Base-by-base conservation (phyloP, 2,329 filamentous ascomycete genomes). In the Lanzia echinophila region DNA sequence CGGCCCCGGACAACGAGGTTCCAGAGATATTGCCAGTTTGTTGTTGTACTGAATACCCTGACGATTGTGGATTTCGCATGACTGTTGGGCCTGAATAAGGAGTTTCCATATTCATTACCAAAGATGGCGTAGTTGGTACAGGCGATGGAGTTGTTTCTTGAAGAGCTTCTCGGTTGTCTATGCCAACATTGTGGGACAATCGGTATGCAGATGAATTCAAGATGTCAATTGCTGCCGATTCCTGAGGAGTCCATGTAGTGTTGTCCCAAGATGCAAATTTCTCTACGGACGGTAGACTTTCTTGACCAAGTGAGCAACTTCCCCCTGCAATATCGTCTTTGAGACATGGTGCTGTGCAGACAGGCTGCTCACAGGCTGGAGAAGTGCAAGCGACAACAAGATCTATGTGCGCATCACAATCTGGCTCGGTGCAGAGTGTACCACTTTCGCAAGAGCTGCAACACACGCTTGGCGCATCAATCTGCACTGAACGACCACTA, bases 381-480 rank as follows among this genome's bases (percentile, higher is more conserved):
- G 55, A 46, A 43, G 43, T 57, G 42, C 63, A 65, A 48, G 60
- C 50, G 19, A 63, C 52, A 22, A 62, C 49, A 11, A 55, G 53
- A 11, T 52, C 52, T 22, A 34, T 53, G 36, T 42, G 42, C 13
- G 34, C 31, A 34, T 50, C 47, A 50, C 64, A 66, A 24, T 63
- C 58, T 8, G 64, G 58, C 17, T 61, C 57, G 13, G 55, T 56
- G 41, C 64, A 66, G 15, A 55, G 39, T 20, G 51, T 36, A 8
- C 63, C 61, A 24, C 58, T 60, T 39, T 60, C 55, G 46, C 64
- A 66, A 47, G 59, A 64, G 48, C 64, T 67, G 44, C 64, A 67
- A 49, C 64, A 67, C 51, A 60, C 58, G 48, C 62, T 65, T 1
- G 41, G 24, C 13, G 41, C 33, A 6, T 46, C 49, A 11, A 10